Base-by-base conservation (phyloP, 352 stramenopile species). In the Phytopythium aichiense region DNA sequence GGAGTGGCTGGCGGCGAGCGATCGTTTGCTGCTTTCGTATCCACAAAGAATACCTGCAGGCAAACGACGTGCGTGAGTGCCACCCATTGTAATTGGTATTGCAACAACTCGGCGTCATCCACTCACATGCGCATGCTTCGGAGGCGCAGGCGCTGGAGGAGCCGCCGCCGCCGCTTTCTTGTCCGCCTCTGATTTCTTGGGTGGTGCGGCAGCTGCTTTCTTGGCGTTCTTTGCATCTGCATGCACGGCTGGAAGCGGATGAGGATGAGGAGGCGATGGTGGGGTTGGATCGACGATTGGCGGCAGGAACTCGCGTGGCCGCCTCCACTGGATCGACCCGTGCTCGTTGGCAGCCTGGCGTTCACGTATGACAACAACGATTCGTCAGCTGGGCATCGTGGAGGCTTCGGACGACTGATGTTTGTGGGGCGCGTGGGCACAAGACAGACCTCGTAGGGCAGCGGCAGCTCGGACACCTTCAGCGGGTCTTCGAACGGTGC, bases 241-340 rank as follows among this genome's bases (percentile, higher is more conserved):
- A 18, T 60, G 61, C 0, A 66, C 65, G 4, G 60, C 66, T 50
- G 67, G 46, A 8, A 65, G 20, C 1, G 66, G 52, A 20, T 65
- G 57, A n/a, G 61, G 38, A 20, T 65, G 57, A 22, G 61, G 38
- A 7, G 69, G 45, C 7, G 56, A 37, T 4, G 68, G 52, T 13
- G 60, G 51, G 0, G 63, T 58, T 2, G 66, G 45, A 28, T 88
- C 79, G 4, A 75, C 52, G 42, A 91, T 78, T 4, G 64, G 63
- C 16, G 81, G 69, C 4, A 93, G 58, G 38, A 89, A 89, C 30
- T 91, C 66, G 25, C 65, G 63, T 15, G 81, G 84, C 1, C 84
- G 74, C 60, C 88, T 91, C 81, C 84, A 93, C n/a, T 54, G 62
- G 20, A 89, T 69, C 2, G 42, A 22, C 7, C 52, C 46, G 7